phyloP scores from a whole-genome alignment of 441 rosid genomes.

The Croton setiger region DNA sequence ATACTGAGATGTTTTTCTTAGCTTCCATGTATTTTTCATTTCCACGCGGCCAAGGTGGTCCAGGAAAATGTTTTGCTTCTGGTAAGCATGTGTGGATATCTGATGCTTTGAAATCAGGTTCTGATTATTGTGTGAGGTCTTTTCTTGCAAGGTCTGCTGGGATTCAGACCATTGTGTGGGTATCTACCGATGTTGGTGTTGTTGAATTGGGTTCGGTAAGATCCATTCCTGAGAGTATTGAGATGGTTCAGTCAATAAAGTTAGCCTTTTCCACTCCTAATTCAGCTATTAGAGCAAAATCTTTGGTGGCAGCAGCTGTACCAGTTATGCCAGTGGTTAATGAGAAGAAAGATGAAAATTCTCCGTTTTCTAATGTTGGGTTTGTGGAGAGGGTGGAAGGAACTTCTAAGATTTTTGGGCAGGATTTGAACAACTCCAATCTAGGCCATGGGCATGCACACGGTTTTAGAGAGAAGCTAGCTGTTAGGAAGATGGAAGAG shows the following conservation, averaged over 20 bases:
- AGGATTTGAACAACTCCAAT: slow-evolving; percentile 47
- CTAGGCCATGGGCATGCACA: slow-evolving; percentile 32
- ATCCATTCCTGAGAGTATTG: slow-evolving; percentile 59
- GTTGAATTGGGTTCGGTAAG: slow-evolving; percentile 90
- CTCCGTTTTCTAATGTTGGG: slow-evolving; percentile 33
- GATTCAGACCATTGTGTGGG: slow-evolving; percentile 71
- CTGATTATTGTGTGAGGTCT: slow-evolving; percentile 86
- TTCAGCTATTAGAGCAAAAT: slow-evolving; percentile 33
- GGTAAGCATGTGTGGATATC: slow-evolving; percentile 72
- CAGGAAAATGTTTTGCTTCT: slow-evolving; percentile 75
- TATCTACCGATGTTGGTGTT: slow-evolving; percentile 82
- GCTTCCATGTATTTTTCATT: slow-evolving; percentile 97
- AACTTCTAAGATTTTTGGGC: slow-evolving; percentile 70
- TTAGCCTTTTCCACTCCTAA: slow-evolving; percentile 46
- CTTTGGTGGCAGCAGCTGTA: slow-evolving; percentile 19
- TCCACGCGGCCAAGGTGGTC: slow-evolving; percentile 81
- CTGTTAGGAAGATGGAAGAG: slow-evolving; percentile 80
- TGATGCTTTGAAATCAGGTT: slow-evolving; percentile 41
- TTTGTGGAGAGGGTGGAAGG: slow-evolving; percentile 44
- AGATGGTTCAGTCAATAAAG: slow-evolving; percentile 49
- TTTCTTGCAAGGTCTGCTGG: slow-evolving; percentile 75
- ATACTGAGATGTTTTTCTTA: slow-evolving; percentile 85
- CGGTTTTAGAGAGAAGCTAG: slow-evolving; percentile 74
- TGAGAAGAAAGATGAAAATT: slow-evolving; percentile 54
- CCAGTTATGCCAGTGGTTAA: slow-evolving; percentile 28